Evolutionary conservation across 164 flowering plant species (phyloP), one percentile per base, ranked within the genome.

Genomic region (Sextonia rubra): DNA sequence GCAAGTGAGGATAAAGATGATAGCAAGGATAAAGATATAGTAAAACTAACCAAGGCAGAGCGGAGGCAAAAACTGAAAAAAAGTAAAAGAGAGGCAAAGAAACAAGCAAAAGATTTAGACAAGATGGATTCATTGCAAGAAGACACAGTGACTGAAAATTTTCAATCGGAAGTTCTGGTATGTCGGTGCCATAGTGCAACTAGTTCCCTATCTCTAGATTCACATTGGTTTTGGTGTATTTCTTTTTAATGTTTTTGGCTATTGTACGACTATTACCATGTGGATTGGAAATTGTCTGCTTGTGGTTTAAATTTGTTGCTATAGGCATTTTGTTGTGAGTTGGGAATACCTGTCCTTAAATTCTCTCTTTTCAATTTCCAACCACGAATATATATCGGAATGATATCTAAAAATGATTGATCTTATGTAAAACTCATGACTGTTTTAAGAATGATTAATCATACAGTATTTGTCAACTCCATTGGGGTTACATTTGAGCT

Each of bases 131-230:
- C 17, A 52, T 52, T 18, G 17, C 58, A 52, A 52, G 87, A 83
- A 49, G 69, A 66, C n/a, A 20, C 26, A 25, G 83, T 70, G 68
- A 76, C 83, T 70, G 77, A 75, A 74, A 82, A 81, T 15, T 77
- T 87, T 58, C 96, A 92, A 73, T 89, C 88, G 0, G 89, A 88
- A 74, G 93, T 86, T 47, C 82, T 96, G 97, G 98, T 95, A 64
- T 49, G 26, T 24, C 4, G 25, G 25, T 29, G 37, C 64, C 12
- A 17, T 27, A 9, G 22, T 64, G 37, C 30, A 64, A 12, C 2
- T 64, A 12, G 0, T 64, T 64, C 64, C 64, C 6, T 7, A 9
- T 24, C 15, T 61, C 18, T 52, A 18, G 58, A 14, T 14, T 15
- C 6, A 3, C 20, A 52, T 52, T 3, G 20, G 58, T 52, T 52